These are phyloP conservation scores for Zygosaccharomyces pseudobailii DNA, from an alignment of 1,139 yeast genomes.

Conservation along the genomic window DNA sequence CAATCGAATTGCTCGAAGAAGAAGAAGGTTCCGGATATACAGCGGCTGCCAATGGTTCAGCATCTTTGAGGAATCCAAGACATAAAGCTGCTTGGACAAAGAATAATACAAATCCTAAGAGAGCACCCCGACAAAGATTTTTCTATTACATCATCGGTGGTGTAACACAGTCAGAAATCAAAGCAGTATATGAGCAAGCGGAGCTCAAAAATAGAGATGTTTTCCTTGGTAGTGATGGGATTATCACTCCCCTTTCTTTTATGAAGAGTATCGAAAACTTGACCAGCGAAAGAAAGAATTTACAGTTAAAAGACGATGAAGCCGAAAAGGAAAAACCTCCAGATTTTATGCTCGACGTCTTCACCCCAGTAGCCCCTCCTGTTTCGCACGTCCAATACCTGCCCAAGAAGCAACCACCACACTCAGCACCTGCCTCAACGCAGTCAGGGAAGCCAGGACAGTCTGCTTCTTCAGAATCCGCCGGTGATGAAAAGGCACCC, in stretches of 20 bases:
- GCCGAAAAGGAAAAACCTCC: constrained; percentile 32
- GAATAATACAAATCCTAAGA: constrained; percentile 36
- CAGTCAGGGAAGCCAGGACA: neutral
- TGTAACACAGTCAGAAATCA: constrained; percentile 73
- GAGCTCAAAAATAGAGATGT: constrained; percentile 62
- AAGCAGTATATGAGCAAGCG: constrained; percentile 71
- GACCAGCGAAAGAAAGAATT: constrained; percentile 29
- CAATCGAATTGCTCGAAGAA: constrained; percentile 47
- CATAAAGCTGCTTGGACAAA: constrained; percentile 83
- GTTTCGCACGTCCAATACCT: constrained; percentile 26
- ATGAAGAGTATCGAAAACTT: constrained; percentile 42
- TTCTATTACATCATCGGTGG: constrained; percentile 90
- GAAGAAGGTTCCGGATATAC: constrained; percentile 38
- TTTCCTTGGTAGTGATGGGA: constrained; percentile 76
- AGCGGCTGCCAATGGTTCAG: constrained; percentile 34
- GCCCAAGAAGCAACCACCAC: constrained; percentile 16
- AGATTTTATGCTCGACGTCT: constrained; percentile 27
- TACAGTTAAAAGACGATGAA: constrained; percentile 32
- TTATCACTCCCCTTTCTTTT: constrained; percentile 58
- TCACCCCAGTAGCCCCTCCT: constrained; percentile 22
- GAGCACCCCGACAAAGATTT: constrained; percentile 60
- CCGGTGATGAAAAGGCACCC: constrained; percentile 8
- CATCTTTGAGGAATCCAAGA: constrained; percentile 64
- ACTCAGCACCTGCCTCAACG: constrained; percentile 10
- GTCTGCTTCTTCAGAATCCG: constrained; percentile 2